A percentile compares a stretch with the other conserved stretches of the same genome.
phyloP scores from a whole-genome alignment of 2,329 filamentous ascomycete species.

The Clarireedia hainanense region DNA sequence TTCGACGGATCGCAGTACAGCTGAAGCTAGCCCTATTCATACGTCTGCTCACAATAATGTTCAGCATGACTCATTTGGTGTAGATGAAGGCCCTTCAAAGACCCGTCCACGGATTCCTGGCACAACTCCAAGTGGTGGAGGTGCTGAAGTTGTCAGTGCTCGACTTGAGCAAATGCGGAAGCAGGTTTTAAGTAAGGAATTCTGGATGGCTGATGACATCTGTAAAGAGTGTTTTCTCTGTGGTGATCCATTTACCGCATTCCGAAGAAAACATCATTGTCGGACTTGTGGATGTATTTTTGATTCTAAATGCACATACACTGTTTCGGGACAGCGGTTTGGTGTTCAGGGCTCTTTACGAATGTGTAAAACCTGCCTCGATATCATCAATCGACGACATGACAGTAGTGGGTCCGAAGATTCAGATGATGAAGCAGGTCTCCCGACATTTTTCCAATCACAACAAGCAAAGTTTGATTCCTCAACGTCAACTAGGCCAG shows the following conservation, averaged over 20 bases:
- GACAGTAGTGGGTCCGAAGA: slow-evolving; percentile 84
- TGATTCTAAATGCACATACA: slow-evolving; percentile 87
- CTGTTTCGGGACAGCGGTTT: slow-evolving; percentile 82
- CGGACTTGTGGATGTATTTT: slow-evolving; percentile 97
- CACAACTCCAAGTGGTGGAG: slow-evolving; percentile 48
- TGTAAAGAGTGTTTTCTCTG: slow-evolving; percentile 96
- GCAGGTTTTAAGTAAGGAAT: slow-evolving; percentile 86
- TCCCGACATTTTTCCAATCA: slow-evolving; percentile 54
- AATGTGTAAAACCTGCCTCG: slow-evolving; percentile 88
- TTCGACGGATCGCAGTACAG: slow-evolving; percentile 48
- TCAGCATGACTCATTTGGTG: slow-evolving; percentile 48
- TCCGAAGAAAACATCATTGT: slow-evolving; percentile 94
- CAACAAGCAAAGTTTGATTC: slow-evolving; percentile 40
- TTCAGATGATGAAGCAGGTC: slow-evolving; percentile 67
- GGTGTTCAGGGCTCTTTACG: slow-evolving; percentile 77
- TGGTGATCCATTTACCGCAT: slow-evolving; percentile 83
- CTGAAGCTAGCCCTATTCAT: slow-evolving; percentile 48
- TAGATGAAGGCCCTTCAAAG: slow-evolving; percentile 32
- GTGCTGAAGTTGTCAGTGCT: slow-evolving; percentile 50
- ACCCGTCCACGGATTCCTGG: slow-evolving; percentile 45
- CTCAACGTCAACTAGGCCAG: slow-evolving; percentile 31
- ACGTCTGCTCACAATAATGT: slow-evolving; percentile 52
- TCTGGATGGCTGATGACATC: slow-evolving; percentile 99
- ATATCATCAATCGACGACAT: slow-evolving; percentile 82
- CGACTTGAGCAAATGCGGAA: slow-evolving; percentile 67